A percentile compares a stretch with the other conserved stretches of the same genome.
Evolutionary conservation across 2,329 filamentous ascomycete genomes (phyloP).

Genomic region (Ophiostoma tasmaniense): DNA sequence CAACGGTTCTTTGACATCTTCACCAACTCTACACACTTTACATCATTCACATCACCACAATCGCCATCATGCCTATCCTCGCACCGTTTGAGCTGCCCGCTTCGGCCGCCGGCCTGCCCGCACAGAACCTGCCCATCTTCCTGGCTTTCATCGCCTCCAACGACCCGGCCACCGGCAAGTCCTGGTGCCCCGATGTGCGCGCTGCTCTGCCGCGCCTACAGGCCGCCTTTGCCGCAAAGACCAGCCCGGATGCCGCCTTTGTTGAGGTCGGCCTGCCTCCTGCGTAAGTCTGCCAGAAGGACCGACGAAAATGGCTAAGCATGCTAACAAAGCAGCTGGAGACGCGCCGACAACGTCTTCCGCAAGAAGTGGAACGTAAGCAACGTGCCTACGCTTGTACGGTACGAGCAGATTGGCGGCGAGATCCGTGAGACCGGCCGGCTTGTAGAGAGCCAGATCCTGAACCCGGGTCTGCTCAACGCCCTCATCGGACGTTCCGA

Average conservation of each 20-base stretch:
- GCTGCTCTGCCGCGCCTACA: background rate
- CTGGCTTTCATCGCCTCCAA: background rate
- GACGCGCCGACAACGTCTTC: background rate
- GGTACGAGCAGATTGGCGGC: background rate
- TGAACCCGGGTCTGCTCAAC: background rate
- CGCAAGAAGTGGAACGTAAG: background rate
- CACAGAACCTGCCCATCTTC: background rate
- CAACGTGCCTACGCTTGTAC: background rate
- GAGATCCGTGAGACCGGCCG: background rate
- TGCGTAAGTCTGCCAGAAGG: background rate
- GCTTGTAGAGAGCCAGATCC: background rate
- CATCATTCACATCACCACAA: background rate
- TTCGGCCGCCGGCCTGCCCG: conserved; percentile 1
- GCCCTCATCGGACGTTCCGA: background rate
- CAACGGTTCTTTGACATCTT: background rate
- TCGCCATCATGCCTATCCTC: background rate
- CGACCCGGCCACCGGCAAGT: conserved; percentile 4
- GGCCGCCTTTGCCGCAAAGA: background rate
- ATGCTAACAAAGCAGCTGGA: background rate
- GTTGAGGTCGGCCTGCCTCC: background rate
- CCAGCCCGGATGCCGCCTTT: background rate
- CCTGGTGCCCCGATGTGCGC: background rate
- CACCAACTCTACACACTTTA: background rate
- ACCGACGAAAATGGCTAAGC: background rate
- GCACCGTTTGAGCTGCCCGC: background rate